Conservation (phyloP, 768 basidiomycete species). For the Boletus vinaceobasis region DNA sequence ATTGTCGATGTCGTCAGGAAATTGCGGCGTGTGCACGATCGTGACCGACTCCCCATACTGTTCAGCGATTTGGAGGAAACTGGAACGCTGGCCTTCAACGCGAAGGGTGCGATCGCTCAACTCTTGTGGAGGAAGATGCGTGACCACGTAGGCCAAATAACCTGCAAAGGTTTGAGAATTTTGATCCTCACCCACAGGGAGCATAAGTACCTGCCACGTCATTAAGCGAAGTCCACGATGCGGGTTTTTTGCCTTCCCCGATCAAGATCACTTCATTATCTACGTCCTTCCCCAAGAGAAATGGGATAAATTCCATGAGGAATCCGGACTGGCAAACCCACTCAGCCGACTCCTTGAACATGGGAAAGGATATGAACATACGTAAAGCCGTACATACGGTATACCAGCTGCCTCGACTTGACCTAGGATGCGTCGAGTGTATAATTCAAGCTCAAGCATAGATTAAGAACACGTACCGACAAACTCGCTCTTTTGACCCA, state of each 20-base stretch:
- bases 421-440: neutral
- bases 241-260: conserved; percentile 16
- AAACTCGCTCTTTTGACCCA: conserved; percentile 18
- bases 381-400: conserved; percentile 20
- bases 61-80: conserved; percentile 5
- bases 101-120: conserved; percentile 14
- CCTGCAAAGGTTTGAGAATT: conserved; percentile 2
- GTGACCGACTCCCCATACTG: conserved; percentile 9
- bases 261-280: conserved; percentile 16
- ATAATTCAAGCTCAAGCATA: neutral
- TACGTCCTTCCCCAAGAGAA: conserved; percentile 13
- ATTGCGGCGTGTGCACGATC: neutral
- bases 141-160: conserved; percentile 23
- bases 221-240: conserved; percentile 24
- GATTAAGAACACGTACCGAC: conserved; percentile 2
- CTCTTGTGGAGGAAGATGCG: conserved; percentile 4
- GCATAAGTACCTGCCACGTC: conserved; percentile 19
- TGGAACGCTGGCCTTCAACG: conserved; percentile 17
- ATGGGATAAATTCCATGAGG: conserved; percentile 26
- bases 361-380: conserved; percentile 3
- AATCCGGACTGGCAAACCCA: conserved; percentile 12
- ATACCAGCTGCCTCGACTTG: conserved; percentile 14
- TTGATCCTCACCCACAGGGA: neutral
- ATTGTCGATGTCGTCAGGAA: conserved; percentile 10
- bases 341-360: neutral